Conservation (phyloP, 139 green algal species). For the Zygnema circumcarinatum region DNA sequence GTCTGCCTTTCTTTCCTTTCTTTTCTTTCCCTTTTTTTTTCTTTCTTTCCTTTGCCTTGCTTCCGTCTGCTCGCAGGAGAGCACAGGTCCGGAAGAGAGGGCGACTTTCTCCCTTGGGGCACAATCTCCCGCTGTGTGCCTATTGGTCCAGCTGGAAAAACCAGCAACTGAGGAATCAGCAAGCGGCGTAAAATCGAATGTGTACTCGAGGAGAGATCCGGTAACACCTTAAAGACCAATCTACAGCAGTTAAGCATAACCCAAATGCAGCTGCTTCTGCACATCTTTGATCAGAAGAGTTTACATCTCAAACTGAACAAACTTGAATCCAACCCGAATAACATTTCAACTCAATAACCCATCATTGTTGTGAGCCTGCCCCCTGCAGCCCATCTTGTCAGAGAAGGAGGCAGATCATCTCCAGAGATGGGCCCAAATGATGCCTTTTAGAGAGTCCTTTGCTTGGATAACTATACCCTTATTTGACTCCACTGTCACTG, state of each 20-base stretch:
- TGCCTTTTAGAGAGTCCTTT: conserved; percentile 57
- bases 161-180: conserved; percentile 35
- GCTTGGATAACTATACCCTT: conserved; percentile 54
- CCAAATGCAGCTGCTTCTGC: conserved; percentile 6
- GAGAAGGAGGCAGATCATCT: conserved; percentile 24
- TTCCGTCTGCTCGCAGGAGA: conserved; percentile 18
- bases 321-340: too few relatives aligned
- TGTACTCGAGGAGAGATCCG: conserved; percentile 50
- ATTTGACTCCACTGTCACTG: conserved; percentile 42
- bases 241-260: not conserved
- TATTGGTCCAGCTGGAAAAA: conserved; percentile 55
- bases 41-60: not conserved
- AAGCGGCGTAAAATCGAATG: conserved; percentile 34
- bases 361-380: too few relatives aligned
- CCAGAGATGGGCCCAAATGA: conserved; percentile 36
- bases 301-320: too few relatives aligned
- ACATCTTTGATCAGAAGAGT: too few relatives aligned
- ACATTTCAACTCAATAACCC: too few relatives aligned
- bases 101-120: conserved; percentile 46
- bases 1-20: not conserved
- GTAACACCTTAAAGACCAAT: conserved; percentile 15
- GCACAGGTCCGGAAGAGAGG: conserved; percentile 30
- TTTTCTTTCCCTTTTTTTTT: not conserved
- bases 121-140: conserved; percentile 33
- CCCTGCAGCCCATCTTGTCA: conserved; percentile 7